Base-by-base conservation (phyloP, 164 flowering plant species). In the Euptelea pleiosperma region DNA sequence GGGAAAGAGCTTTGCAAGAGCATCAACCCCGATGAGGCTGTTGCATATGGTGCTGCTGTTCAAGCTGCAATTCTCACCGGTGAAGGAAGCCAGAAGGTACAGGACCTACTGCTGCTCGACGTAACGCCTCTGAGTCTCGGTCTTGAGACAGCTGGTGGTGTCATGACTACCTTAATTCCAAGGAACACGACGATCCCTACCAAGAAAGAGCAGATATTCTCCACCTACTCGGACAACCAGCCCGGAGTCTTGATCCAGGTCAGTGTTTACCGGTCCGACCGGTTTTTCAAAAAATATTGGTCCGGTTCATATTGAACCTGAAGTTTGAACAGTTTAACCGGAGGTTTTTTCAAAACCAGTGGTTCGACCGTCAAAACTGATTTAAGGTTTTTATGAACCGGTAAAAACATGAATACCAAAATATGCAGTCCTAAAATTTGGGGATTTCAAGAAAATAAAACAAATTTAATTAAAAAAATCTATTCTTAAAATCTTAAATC, bases 131-230 rank as follows among this genome's bases (percentile, higher is more conserved):
- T 73, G 18, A 58, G 65, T 41, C 57, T 73, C 1, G 73, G 73
- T 2, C 30, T 70, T 0, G 71, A 65, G 37, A 69, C 73, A 4
- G 73, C 73, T 3, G 77, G 77, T 15, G 73, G 73, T 4, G 68
- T 69, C 3, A 65, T 61, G 69, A 69, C 55, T 0, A 36, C 30
- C 0, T 18, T 63, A 51, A 60, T 69, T 22, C 61, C 68, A 2
- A 58, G 68, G 15, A 69, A 69, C 58, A 69, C 73, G 0, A 63
- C 73, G 0, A 62, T 68, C 8, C 67, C 70, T 8, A 56, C 73
- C 24, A 68, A 68, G 62, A 63, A 67, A 22, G 69, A 68, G 29
- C 65, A 68, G 59, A 30, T 59, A 2, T 72, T 72, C 55, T 67
- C 75, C 4, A 67, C 72, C 3, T 63, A 67, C 25, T 55, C 73